Base-by-base conservation (phyloP, 2,329 filamentous ascomycete species). In the Monosporascus sp. region DNA sequence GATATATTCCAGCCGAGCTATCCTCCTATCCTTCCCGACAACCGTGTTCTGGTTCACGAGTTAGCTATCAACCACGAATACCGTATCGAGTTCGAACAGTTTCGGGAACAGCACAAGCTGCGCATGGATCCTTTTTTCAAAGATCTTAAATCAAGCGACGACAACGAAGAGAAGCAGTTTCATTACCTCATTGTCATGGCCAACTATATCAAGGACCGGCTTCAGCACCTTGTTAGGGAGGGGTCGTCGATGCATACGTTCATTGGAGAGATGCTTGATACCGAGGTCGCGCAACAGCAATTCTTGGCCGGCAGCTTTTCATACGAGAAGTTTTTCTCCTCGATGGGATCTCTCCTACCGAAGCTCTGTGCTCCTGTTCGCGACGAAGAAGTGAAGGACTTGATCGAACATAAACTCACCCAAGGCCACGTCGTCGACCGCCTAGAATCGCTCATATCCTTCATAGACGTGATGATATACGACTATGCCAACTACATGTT, bases 401-500 rank as follows among this genome's bases (percentile, higher is more conserved):
- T 93, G 20, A 75, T 84, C 2, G 80, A 87, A 48, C 82, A 85
- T 55, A 80, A 83, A 58, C 72, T 85, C 8, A 69, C 70, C 47
- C 74, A 78, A 22, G 82, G 84, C 4, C 80, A 85, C 64, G 82
- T 91, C 63, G 87, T 91, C 17, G 85, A 89, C 63, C 85, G 89
- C 57, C 79, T 93, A 1, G 86, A 90, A 70, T 85, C 86, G 15
- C 75, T 94, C 2, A 81, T 90, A 51, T 81, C 84, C 31, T 87
- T 90, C 60, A 88, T 92, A 52, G 87, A 94, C 62, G 74, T 87
- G 37, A 85, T 93, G 72, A 82, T 88, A 24, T 83, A 90, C 54
- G 89, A 94, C 63, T 91, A 92, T 63, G 86, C 88, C 55, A 94
- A 94, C 66, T 93, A 90, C 64, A 77, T 92, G 61, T 74, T 94